These are phyloP conservation scores for Sphaerulina populicola DNA, from an alignment of 2,329 filamentous ascomycete species.

Conservation along the genomic window DNA sequence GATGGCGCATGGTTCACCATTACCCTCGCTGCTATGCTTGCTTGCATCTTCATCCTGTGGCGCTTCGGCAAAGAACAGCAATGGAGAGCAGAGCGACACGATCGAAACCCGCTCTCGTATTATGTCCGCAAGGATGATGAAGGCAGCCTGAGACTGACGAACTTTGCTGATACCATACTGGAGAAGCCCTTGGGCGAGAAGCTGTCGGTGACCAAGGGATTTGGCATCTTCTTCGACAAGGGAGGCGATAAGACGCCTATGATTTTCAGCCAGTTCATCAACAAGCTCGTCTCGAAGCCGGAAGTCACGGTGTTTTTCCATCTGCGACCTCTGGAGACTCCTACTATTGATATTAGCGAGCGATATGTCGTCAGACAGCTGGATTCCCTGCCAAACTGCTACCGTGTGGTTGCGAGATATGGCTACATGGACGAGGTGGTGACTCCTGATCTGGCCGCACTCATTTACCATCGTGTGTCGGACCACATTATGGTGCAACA, in stretches of 20 bases:
- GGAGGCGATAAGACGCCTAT: conserved; percentile 43
- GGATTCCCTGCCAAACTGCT: conserved; percentile 14
- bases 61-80: conserved; percentile 70
- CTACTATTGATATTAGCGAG: conserved; percentile 20
- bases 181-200: conserved; percentile 27
- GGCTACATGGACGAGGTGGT: conserved; percentile 24
- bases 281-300: conserved; percentile 22
- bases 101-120: conserved; percentile 46
- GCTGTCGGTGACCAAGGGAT: conserved; percentile 41
- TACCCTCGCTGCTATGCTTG: conserved; percentile 53
- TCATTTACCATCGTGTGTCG: conserved; percentile 14
- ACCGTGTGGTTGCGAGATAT: conserved; percentile 22
- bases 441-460: conserved; percentile 19
- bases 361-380: conserved; percentile 8
- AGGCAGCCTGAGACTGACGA: conserved; percentile 19
- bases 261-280: conserved; percentile 23
- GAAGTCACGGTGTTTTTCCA: conserved; percentile 24
- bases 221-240: conserved; percentile 74
- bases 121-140: conserved; percentile 34
- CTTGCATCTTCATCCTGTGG: conserved; percentile 62
- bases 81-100: conserved; percentile 59
- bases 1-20: conserved; percentile 72
- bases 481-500: not conserved
- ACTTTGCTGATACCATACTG: not conserved
- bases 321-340: conserved; percentile 19